Base-by-base conservation (phyloP, 345 rosid species). In the Euphorbia lathyris region DNA sequence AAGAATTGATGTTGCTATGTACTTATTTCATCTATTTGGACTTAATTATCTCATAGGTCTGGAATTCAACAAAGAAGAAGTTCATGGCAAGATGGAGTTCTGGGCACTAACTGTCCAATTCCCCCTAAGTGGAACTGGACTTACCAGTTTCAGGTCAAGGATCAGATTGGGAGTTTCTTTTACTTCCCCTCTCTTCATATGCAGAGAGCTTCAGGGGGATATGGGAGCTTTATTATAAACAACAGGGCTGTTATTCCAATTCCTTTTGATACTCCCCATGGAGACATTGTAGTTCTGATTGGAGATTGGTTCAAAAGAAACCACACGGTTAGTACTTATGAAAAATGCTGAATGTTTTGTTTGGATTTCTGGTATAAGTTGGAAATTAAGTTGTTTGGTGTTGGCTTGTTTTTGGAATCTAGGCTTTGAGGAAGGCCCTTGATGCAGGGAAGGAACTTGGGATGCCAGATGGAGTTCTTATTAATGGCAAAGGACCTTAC, bases 81-180 rank as follows among this genome's bases (percentile, higher is more conserved):
- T 25, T 96, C 99, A 22, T 96, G 99, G 99, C 98, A 96, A 84
- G 99, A 96, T 74, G 99, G 99, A 76, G 73, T 96, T 59, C 85
- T 67, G 66, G 99, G 99, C 32, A 96, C 99, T 2, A 96, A 90
- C 63, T 96, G 98, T 79, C 99, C 98, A 23, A 96, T 96, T 47
- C 99, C 99, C 60, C 82, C 99, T 45, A 96, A 96, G 80, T 96
- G 99, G 99, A 96, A 96, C 83, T 96, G 97, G 98, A 96, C 98
- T 76, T 96, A 96, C 80, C 88, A 96, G 84, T 96, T 96, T 77
- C 99, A 96, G 78, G 99, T 96, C 12, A 96, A 96, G 78, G 99
- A 96, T 73, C 99, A 96, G 74, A 73, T 96, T 74, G 99, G 99
- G 65, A 96, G 99, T 79, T 92, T 89, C 97, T 92, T 85, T 77